phyloP scores from a whole-genome alignment of 2,329 filamentous ascomycete species.

The Cladosporium sp. region DNA sequence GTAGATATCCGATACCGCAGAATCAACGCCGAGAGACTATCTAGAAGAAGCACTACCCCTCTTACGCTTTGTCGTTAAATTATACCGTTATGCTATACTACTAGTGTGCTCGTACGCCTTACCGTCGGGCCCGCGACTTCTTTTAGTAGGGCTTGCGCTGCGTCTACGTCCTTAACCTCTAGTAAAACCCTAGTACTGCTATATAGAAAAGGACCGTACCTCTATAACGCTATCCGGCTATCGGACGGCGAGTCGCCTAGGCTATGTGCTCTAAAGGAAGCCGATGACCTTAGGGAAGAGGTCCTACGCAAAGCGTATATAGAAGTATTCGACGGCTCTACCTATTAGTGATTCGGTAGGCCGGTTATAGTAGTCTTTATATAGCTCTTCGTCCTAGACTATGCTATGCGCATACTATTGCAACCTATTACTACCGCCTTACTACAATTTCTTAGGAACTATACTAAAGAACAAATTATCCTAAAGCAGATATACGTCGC shows the following conservation, averaged over 20 bases:
- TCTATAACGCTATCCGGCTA: background rate
- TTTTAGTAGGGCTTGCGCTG: constrained; percentile 8
- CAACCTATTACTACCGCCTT: background rate
- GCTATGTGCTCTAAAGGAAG: constrained; percentile 15
- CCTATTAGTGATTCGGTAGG: constrained; percentile 19
- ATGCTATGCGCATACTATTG: constrained; percentile 3
- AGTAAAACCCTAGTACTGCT: constrained; percentile 3
- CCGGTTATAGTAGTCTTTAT: constrained; percentile 13
- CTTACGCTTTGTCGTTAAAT: constrained; percentile 2
- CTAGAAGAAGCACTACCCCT: constrained; percentile 1
- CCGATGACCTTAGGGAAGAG: constrained; percentile 27
- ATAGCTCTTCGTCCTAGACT: constrained; percentile 10
- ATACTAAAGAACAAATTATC: constrained; percentile 20
- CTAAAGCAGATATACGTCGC: constrained; percentile 21
- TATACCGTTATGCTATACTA: background rate
- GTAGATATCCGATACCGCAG: constrained; percentile 5
- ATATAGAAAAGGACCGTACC: constrained; percentile 5
- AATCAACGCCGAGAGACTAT: background rate
- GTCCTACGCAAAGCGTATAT: constrained; percentile 15
- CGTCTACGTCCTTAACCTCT: background rate
- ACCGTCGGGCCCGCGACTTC: constrained; percentile 2
- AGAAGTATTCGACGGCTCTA: constrained; percentile 14
- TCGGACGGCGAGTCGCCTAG: constrained; percentile 8
- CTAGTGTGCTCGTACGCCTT: constrained; percentile 1
- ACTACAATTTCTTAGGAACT: constrained; percentile 15